These are phyloP conservation scores for Breviolum minutum DNA, from an alignment of 73 alveolate genomes.

Conservation along the genomic window DNA sequence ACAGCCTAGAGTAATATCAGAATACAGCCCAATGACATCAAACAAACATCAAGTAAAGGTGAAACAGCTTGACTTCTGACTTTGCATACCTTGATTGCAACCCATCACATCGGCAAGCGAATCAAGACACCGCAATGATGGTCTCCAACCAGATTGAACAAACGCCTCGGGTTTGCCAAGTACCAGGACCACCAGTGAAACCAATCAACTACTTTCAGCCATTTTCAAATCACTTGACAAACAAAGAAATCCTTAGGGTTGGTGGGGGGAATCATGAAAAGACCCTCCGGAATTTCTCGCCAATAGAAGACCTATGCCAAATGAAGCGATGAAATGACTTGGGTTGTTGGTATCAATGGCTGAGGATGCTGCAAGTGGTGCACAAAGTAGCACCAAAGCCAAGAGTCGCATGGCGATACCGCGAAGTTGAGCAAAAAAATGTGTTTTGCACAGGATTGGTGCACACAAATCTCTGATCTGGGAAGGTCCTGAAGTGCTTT, in stretches of 20 bases:
- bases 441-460: too few species aligned
- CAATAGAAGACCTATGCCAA: too few species aligned
- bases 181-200: too few species aligned
- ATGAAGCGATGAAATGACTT: too few species aligned
- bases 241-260: background rate
- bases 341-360: too few species aligned
- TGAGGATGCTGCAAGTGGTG: background rate
- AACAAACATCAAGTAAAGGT: too few species aligned
- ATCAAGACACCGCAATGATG: slow-evolving; percentile 4
- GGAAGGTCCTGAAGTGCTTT: too few species aligned
- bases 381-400: background rate
- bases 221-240: background rate
- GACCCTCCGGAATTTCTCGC: background rate
- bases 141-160: slow-evolving; percentile 4
- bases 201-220: too few species aligned
- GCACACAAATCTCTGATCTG: too few species aligned
- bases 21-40: too few species aligned
- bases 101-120: background rate
- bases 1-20: too few species aligned
- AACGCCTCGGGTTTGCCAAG: background rate
- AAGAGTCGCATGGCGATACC: background rate
- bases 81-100: background rate
- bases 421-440: too few species aligned
- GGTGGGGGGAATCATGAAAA: background rate
- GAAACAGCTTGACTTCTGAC: background rate